Percentiles rank a stretch among this genome's conserved stretches.
phyloP scores from a whole-genome alignment of 345 rosid genomes.

The Eucalyptus coolabah region DNA sequence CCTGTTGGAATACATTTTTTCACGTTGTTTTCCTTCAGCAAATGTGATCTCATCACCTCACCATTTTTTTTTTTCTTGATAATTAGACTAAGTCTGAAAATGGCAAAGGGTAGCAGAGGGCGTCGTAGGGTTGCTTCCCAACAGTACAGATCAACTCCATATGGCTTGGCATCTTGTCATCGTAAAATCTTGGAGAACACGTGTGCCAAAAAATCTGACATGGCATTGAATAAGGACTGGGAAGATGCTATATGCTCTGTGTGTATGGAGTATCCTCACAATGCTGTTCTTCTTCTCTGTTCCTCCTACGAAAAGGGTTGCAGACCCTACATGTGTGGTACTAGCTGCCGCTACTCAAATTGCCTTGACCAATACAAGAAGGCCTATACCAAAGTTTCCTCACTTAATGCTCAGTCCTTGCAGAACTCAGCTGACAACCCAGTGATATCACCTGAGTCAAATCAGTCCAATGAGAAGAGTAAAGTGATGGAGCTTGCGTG shows the following conservation, averaged over 20 bases:
- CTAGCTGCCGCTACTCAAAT: slow-evolving; percentile 88
- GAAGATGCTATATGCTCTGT: slow-evolving; percentile 83
- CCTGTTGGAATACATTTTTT: not conserved
- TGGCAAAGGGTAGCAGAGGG: slow-evolving; percentile 26
- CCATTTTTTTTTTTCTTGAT: not conserved
- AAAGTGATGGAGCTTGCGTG: slow-evolving; percentile 61
- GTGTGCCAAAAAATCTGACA: slow-evolving; percentile 30
- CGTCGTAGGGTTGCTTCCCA: slow-evolving; percentile 43
- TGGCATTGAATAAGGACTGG: slow-evolving; percentile 66
- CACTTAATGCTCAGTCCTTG: slow-evolving; percentile 8
- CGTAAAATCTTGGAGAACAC: slow-evolving; percentile 14
- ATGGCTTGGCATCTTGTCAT: slow-evolving; percentile 19
- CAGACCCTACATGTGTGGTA: slow-evolving; percentile 97
- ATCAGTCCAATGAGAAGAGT: slow-evolving; percentile 27
- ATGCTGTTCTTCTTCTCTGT: slow-evolving; percentile 94
- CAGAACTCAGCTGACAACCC: slow-evolving; percentile 13
- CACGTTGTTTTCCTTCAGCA: not conserved
- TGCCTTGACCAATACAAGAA: slow-evolving; percentile 94
- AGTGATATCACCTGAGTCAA: slow-evolving; percentile 9
- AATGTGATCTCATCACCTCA: not conserved
- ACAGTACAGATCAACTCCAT: slow-evolving; percentile 40
- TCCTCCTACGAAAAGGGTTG: slow-evolving; percentile 98
- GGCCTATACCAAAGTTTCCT: slow-evolving; percentile 51
- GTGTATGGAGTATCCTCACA: slow-evolving; percentile 97
- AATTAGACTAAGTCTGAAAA: not conserved